phyloP scores from a whole-genome alignment of 768 basidiomycete species.

The Hortiboletus campestris region DNA sequence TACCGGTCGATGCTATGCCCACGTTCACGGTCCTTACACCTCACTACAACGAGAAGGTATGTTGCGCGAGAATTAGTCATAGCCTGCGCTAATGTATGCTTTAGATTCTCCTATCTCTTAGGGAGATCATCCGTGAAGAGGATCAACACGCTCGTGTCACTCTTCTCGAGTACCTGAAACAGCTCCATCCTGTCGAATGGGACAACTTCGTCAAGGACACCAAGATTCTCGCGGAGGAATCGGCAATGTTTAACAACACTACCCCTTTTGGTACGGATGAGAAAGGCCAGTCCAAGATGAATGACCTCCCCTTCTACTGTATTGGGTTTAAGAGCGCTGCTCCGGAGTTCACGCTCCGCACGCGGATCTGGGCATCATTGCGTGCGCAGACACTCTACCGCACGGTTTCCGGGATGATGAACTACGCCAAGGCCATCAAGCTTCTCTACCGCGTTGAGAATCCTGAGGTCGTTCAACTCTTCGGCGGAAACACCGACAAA shows the following conservation, averaged over 20 bases:
- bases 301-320: constrained; percentile 96
- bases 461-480: constrained; percentile 96
- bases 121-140: constrained; percentile 98
- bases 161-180: constrained; percentile 95
- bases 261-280: constrained; percentile 76
- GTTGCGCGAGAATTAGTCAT: constrained; percentile 14
- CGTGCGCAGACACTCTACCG: constrained; percentile 98
- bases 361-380: constrained; percentile 98
- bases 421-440: constrained; percentile 99
- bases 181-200: constrained; percentile 97
- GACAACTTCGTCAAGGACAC: constrained; percentile 99
- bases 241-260: constrained; percentile 76
- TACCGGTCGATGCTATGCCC: constrained; percentile 99
- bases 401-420: constrained; percentile 99
- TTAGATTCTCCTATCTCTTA: constrained; percentile 88
- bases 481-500: constrained; percentile 96
- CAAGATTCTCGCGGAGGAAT: constrained; percentile 97
- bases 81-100: constrained; percentile 2
- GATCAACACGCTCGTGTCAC: constrained; percentile 97
- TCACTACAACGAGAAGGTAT: constrained; percentile 96
- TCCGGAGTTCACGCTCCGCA: constrained; percentile 97
- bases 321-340: constrained; percentile 99
- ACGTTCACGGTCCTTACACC: constrained; percentile 98
- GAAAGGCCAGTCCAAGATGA: constrained; percentile 78
- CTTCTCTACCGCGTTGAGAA: constrained; percentile 99